Conservation (phyloP, 2,329 filamentous ascomycete species). For the Parafenestella ontariensis region DNA sequence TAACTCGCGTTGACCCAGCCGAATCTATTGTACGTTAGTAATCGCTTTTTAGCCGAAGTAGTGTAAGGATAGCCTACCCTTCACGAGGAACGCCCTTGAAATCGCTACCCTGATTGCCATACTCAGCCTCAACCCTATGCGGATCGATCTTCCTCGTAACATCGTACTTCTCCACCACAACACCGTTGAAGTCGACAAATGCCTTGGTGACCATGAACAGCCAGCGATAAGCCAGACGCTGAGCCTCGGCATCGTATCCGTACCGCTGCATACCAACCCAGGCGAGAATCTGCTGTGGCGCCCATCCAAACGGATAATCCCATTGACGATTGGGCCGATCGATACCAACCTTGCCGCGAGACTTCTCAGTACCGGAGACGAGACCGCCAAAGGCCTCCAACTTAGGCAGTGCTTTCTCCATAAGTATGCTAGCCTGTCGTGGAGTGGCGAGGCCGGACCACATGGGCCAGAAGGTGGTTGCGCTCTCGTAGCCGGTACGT, state of each 20-base stretch:
- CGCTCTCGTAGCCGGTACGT: conserved; percentile 84
- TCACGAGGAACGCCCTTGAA: conserved; percentile 96
- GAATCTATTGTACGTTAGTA: conserved; percentile 67
- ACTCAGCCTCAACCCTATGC: conserved; percentile 94
- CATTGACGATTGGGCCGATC: conserved; percentile 94
- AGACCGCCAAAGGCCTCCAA: conserved; percentile 90
- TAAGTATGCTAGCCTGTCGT: conserved; percentile 82
- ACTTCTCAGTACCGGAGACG: conserved; percentile 87
- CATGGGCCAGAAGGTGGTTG: conserved; percentile 96
- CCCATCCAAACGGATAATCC: conserved; percentile 99
- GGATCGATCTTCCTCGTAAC: conserved; percentile 89
- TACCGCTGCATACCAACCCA: conserved; percentile 94
- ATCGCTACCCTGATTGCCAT: conserved; percentile 93
- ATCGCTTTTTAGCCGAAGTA: not conserved
- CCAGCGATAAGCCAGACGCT: conserved; percentile 94
- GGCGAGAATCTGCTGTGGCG: conserved; percentile 96
- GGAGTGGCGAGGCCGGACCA: conserved; percentile 92
- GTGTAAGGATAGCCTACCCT: conserved; percentile 70
- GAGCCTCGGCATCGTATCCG: conserved; percentile 87
- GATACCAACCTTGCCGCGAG: conserved; percentile 78
- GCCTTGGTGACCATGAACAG: conserved; percentile 98
- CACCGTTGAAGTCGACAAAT: conserved; percentile 97
- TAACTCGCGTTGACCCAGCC: conserved; percentile 99
- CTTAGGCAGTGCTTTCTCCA: conserved; percentile 79
- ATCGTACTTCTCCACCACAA: conserved; percentile 98